Evolutionary conservation across 2,329 filamentous ascomycete genomes (phyloP).

Genomic region (Macrophomina phaseolina): DNA sequence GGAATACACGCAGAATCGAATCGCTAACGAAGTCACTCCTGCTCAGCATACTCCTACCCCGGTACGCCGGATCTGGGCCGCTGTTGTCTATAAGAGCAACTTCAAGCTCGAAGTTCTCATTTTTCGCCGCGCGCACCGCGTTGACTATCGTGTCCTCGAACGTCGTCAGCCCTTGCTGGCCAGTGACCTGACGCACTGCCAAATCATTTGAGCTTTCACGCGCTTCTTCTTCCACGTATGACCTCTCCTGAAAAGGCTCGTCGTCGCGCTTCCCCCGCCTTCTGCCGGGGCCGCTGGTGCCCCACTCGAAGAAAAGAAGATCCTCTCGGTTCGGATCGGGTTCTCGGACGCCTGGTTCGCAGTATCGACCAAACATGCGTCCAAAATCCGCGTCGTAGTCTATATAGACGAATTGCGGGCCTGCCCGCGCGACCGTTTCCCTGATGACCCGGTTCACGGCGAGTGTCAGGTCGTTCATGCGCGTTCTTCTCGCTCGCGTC

Average conservation of each 20-base stretch:
- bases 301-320: slow-evolving; percentile 22
- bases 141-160: background rate
- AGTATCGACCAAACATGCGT: slow-evolving; percentile 8
- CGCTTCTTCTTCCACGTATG: no score
- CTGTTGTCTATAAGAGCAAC: background rate
- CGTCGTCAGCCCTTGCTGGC: background rate
- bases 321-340: slow-evolving; percentile 16
- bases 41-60: background rate
- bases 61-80: background rate
- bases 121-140: background rate
- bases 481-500: background rate
- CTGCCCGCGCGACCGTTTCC: slow-evolving; percentile 11
- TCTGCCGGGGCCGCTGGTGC: background rate
- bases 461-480: slow-evolving; percentile 23
- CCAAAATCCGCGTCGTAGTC: slow-evolving; percentile 13
- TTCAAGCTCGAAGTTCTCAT: background rate
- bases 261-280: background rate
- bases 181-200: background rate
- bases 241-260: background rate
- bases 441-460: slow-evolving; percentile 7
- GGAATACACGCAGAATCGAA: background rate
- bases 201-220: background rate
- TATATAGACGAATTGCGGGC: slow-evolving; percentile 13
- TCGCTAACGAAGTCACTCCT: background rate
- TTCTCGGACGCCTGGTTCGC: slow-evolving; percentile 14